Conservation (phyloP, 495 filamentous ascomycete genomes). For the Neurospora sp. region DNA sequence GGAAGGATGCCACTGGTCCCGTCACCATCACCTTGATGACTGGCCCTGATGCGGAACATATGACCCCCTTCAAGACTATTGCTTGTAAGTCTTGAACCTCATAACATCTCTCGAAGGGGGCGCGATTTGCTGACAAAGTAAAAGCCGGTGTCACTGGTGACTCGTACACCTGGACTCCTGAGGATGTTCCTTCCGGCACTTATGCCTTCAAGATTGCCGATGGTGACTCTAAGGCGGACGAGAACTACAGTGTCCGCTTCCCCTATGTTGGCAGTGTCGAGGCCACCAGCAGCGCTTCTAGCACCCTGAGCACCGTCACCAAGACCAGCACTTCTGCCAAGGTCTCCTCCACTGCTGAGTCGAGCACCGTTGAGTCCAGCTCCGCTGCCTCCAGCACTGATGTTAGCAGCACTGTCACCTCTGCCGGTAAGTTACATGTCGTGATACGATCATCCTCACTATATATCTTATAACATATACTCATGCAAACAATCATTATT, state of each 20-base stretch:
- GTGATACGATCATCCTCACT: not conserved
- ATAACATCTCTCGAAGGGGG: not conserved
- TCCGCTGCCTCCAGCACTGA: constrained; percentile 7
- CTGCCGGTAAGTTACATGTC: not conserved
- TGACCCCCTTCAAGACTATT: constrained; percentile 26
- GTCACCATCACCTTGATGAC: constrained; percentile 31
- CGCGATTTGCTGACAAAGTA: constrained; percentile 6
- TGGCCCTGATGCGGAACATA: constrained; percentile 18
- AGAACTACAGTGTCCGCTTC: constrained; percentile 36
- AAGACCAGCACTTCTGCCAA: constrained; percentile 8
- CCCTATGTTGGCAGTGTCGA: constrained; percentile 17
- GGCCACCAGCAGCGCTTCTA: constrained; percentile 12
- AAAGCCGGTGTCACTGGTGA: constrained; percentile 20
- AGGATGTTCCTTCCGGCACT: constrained; percentile 23
- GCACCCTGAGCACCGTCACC: constrained; percentile 18
- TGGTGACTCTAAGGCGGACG: constrained; percentile 9
- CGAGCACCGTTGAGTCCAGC: constrained; percentile 7
- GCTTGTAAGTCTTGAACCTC: constrained; percentile 16
- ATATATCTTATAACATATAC: not conserved
- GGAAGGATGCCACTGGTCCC: constrained; percentile 25
- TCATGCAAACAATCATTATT: not conserved
- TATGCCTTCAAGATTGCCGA: constrained; percentile 36
- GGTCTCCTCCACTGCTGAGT: constrained; percentile 8
- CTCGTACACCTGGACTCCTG: constrained; percentile 27
- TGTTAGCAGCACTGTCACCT: constrained; percentile 5